phyloP scores from a whole-genome alignment of 2,329 filamentous ascomycete species.

The Nakataea oryzae region DNA sequence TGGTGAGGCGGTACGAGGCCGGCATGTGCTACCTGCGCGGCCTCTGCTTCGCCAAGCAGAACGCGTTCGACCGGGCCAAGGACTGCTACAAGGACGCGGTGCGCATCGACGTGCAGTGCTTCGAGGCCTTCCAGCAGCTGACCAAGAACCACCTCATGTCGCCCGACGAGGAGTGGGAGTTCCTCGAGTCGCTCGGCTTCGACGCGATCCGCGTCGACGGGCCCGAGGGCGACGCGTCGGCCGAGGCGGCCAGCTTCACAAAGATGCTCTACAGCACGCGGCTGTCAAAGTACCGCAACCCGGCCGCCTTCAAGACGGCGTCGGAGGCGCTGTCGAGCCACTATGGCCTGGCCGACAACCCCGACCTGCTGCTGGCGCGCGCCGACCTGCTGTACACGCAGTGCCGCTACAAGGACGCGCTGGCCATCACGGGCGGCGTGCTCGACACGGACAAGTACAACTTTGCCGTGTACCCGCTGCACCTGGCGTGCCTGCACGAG shows the following conservation, averaged over 20 bases:
- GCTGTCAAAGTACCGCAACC: constrained; percentile 89
- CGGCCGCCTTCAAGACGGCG: constrained; percentile 69
- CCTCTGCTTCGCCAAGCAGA: constrained; percentile 92
- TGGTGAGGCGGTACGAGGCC: constrained; percentile 79
- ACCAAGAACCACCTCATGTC: constrained; percentile 93
- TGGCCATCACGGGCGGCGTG: constrained; percentile 74
- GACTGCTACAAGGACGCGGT: constrained; percentile 98
- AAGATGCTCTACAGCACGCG: constrained; percentile 94
- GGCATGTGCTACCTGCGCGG: constrained; percentile 95
- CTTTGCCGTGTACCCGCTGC: constrained; percentile 78
- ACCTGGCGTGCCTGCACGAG: constrained; percentile 85
- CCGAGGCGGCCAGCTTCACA: constrained; percentile 87
- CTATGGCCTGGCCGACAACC: constrained; percentile 77
- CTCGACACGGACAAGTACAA: constrained; percentile 80
- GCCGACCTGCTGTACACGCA: constrained; percentile 91
- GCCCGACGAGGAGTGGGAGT: constrained; percentile 81
- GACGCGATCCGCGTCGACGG: constrained; percentile 61
- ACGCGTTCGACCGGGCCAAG: constrained; percentile 92
- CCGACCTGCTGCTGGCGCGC: constrained; percentile 80
- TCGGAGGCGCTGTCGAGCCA: constrained; percentile 88
- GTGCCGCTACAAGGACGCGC: constrained; percentile 81
- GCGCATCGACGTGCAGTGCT: constrained; percentile 93
- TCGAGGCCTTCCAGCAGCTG: constrained; percentile 94
- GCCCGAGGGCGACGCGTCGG: constrained; percentile 42
- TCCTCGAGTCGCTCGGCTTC: constrained; percentile 82